Evolutionary conservation across 2,329 filamentous ascomycete species (phyloP).

Genomic region (Mollisiaceae sp.): DNA sequence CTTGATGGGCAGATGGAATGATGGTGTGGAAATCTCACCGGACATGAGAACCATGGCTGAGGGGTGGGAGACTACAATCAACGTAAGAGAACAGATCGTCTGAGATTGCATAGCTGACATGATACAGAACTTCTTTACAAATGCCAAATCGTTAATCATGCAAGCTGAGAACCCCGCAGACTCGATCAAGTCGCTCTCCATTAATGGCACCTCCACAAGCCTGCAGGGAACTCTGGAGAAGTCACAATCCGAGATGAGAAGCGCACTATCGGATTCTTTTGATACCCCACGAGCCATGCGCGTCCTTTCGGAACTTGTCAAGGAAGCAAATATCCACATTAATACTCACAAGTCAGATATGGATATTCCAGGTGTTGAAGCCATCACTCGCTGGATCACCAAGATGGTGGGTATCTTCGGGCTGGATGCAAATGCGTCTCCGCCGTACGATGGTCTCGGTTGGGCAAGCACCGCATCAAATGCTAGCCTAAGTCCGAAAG

Average conservation of each 20-base stretch:
- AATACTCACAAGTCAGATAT: slow-evolving; percentile 51
- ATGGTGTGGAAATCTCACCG: slow-evolving; percentile 87
- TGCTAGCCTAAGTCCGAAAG: slow-evolving; percentile 48
- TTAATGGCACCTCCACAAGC: slow-evolving; percentile 50
- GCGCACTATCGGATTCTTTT: slow-evolving; percentile 81
- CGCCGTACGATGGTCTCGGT: slow-evolving; percentile 61
- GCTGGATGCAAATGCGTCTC: slow-evolving; percentile 66
- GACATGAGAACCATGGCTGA: slow-evolving; percentile 77
- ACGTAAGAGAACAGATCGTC: slow-evolving; percentile 50
- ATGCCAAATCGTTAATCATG: slow-evolving; percentile 58
- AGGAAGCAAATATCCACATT: slow-evolving; percentile 71
- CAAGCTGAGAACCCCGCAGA: slow-evolving; percentile 45
- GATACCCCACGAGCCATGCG: slow-evolving; percentile 83
- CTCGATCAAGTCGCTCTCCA: slow-evolving; percentile 34
- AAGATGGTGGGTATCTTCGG: slow-evolving; percentile 85
- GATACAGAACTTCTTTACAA: slow-evolving; percentile 62
- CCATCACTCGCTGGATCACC: slow-evolving; percentile 79
- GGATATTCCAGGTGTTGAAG: slow-evolving; percentile 55
- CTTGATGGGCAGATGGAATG: slow-evolving; percentile 85
- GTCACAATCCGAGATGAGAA: slow-evolving; percentile 58
- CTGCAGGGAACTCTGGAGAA: slow-evolving; percentile 55
- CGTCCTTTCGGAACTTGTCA: slow-evolving; percentile 77
- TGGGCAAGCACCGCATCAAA: slow-evolving; percentile 53
- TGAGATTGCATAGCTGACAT: slow-evolving; percentile 21
- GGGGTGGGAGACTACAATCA: slow-evolving; percentile 80